phyloP scores from a whole-genome alignment of 148 eudicot species.

The Rheum nobile region DNA sequence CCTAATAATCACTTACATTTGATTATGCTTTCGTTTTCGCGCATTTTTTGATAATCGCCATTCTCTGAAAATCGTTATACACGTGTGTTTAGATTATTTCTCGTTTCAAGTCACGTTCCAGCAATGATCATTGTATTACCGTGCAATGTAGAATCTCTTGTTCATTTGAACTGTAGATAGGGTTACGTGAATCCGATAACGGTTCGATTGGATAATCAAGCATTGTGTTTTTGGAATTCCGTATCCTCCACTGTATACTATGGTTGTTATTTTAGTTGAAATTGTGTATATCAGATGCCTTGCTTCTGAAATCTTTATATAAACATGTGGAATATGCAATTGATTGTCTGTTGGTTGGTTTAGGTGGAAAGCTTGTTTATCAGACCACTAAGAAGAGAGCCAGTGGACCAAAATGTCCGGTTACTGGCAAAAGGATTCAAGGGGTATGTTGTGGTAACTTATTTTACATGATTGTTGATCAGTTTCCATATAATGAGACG shows the following conservation, averaged over 20 bases:
- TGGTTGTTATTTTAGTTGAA: neutral
- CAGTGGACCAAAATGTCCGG: conserved; percentile 73
- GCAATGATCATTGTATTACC: neutral
- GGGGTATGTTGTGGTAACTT: conserved; percentile 34
- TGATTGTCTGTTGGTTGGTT: neutral
- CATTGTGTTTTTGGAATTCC: neutral
- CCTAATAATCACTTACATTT: neutral
- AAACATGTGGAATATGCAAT: neutral
- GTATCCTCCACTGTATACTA: neutral
- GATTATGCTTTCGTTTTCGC: neutral
- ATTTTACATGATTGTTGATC: neutral
- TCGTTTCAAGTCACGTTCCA: neutral
- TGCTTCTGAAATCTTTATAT: neutral
- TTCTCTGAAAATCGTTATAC: neutral
- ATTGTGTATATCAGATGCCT: neutral
- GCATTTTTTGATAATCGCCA: no score
- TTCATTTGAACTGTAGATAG: neutral
- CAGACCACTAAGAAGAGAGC: conserved; percentile 83
- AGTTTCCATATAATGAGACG: neutral
- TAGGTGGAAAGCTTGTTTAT: conserved; percentile 52
- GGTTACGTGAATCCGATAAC: neutral
- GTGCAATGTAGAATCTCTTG: neutral
- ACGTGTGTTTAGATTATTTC: neutral
- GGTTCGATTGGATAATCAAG: neutral
- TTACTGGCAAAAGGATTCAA: conserved; percentile 76